These are phyloP conservation scores for Sugiyamaella smithiae DNA, from an alignment of 805 yeast species.

Conservation along the genomic window DNA sequence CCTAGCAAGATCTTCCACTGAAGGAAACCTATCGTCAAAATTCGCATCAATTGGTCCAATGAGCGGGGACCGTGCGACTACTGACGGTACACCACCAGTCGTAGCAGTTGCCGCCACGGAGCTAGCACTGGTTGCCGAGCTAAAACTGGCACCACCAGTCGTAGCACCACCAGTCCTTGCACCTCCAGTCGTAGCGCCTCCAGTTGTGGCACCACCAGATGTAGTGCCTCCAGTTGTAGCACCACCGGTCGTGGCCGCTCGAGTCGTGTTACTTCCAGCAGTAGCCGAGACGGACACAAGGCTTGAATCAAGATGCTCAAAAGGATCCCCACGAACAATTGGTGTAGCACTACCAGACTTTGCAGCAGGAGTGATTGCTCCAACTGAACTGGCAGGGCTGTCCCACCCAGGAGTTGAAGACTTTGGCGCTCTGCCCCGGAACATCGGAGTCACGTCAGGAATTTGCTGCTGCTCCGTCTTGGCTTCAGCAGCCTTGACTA, in stretches of 20 bases:
- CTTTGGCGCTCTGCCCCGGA: conserved; percentile 25
- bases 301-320: conserved; percentile 14
- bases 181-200: neutral
- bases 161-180: neutral
- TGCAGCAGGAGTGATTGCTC: conserved; percentile 3
- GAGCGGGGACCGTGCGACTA: neutral
- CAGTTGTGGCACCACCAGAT: neutral
- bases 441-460: conserved; percentile 28
- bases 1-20: conserved; percentile 34
- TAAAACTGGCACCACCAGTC: neutral
- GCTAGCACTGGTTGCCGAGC: neutral
- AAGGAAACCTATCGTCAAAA: conserved; percentile 31
- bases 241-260: neutral
- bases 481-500: neutral
- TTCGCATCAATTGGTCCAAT: conserved; percentile 17
- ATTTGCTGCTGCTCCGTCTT: conserved; percentile 4
- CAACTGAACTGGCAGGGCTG: conserved; percentile 8
- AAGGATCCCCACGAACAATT: conserved; percentile 19
- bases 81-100: neutral
- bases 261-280: neutral
- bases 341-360: conserved; percentile 3
- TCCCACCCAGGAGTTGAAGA: neutral
- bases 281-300: conserved; percentile 1
- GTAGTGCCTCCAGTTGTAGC: neutral
- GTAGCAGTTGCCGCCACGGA: neutral